Conservation (phyloP, 2,329 filamentous ascomycete genomes). For the Pseudofabraea citricarpa region DNA sequence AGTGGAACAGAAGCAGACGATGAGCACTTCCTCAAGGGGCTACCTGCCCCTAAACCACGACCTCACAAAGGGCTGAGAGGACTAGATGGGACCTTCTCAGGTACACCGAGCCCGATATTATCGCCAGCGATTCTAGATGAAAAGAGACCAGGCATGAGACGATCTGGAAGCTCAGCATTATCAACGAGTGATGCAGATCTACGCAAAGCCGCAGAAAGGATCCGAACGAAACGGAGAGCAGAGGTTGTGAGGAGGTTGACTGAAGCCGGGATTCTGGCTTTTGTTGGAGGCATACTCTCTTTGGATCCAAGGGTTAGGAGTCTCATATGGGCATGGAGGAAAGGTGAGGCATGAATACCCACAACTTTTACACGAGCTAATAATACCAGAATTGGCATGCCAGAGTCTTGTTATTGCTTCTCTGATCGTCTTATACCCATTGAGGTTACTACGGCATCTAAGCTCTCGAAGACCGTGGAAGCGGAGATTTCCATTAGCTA, state of each 20-base stretch:
- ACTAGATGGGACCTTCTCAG: conserved; percentile 48
- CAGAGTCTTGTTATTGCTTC: conserved; percentile 26
- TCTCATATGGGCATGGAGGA: conserved; percentile 41
- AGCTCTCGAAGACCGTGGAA: conserved; percentile 17
- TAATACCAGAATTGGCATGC: conserved; percentile 22
- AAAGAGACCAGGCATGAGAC: conserved; percentile 12
- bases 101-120: conserved; percentile 48
- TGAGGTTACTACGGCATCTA: conserved; percentile 48
- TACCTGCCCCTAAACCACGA: conserved; percentile 72
- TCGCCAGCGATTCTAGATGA: conserved; percentile 43
- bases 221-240: conserved; percentile 37
- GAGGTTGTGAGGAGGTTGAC: conserved; percentile 47
- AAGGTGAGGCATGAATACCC: conserved; percentile 34
- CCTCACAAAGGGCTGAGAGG: conserved; percentile 75
- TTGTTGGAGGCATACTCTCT: conserved; percentile 43
- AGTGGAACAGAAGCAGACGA: conserved; percentile 95
- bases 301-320: conserved; percentile 38
- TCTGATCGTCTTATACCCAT: conserved; percentile 51
- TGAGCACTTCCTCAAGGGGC: conserved; percentile 79
- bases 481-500: conserved; percentile 30
- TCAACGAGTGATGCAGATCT: conserved; percentile 11
- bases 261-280: conserved; percentile 47
- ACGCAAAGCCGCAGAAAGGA: conserved; percentile 27
- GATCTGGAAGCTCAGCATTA: background rate
- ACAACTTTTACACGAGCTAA: conserved; percentile 13